Conservation (phyloP, 2,329 filamentous ascomycete species). For the Beauveria sp. region DNA sequence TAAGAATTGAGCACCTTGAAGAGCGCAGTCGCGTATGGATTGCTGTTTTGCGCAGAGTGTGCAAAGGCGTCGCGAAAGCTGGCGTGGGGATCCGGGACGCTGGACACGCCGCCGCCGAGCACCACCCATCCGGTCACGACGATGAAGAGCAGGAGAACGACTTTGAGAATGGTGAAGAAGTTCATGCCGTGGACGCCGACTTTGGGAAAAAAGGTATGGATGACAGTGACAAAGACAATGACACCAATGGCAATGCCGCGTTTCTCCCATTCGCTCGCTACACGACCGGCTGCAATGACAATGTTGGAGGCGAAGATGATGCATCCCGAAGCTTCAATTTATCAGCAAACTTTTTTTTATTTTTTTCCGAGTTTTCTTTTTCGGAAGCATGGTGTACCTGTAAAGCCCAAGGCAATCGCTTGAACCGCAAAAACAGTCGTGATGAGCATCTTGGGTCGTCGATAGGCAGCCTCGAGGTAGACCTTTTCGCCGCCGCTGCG, state of each 20-base stretch:
- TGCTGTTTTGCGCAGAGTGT: constrained; percentile 11
- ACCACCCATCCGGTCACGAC: constrained; percentile 16
- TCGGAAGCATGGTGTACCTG: constrained; percentile 4
- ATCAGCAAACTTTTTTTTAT: too few species aligned
- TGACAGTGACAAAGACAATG: constrained; percentile 13
- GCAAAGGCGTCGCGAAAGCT: constrained; percentile 15
- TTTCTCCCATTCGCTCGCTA: constrained; percentile 14
- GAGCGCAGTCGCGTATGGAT: constrained; percentile 14
- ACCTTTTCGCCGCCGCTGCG: constrained; percentile 16
- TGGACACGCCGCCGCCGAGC: constrained; percentile 13
- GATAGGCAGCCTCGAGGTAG: constrained; percentile 15
- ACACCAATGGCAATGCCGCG: constrained; percentile 16
- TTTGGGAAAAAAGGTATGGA: constrained; percentile 15
- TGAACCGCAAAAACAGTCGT: constrained; percentile 15
- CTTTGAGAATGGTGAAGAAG: constrained; percentile 15
- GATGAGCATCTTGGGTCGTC: constrained; percentile 15
- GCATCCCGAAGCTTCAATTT: constrained; percentile 12
- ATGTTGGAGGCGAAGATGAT: constrained; percentile 15
- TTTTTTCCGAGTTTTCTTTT: too few species aligned
- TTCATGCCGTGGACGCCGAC: constrained; percentile 16
- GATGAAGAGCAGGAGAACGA: constrained; percentile 13
- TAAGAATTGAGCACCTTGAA: constrained; percentile 16
- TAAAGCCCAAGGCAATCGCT: constrained; percentile 15
- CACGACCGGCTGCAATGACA: constrained; percentile 11
- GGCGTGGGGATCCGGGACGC: constrained; percentile 13